phyloP scores from a whole-genome alignment of 78 protist genomes.

The Dictyostelium capitatum region DNA sequence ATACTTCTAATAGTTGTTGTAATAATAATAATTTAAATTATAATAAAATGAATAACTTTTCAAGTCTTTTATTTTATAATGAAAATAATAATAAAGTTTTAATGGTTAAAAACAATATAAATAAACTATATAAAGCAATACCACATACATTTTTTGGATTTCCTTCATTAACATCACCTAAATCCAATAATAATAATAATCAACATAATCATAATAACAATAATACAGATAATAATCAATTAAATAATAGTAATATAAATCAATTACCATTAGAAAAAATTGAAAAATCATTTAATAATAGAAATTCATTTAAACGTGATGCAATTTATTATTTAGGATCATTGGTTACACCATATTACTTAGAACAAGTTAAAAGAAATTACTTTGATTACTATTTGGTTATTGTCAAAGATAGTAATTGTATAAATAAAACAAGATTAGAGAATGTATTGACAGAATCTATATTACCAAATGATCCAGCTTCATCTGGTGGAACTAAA shows the following conservation, averaged over 20 bases:
- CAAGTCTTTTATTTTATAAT: neutral
- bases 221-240: neutral
- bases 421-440: neutral
- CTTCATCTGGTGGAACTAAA: neutral
- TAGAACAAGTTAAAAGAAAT: neutral
- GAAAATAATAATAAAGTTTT: slow-evolving; percentile 6
- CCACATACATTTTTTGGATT: slow-evolving; percentile 42
- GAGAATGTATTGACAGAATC: neutral
- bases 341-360: slow-evolving; percentile 40
- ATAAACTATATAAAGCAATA: slow-evolving; percentile 19
- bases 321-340: slow-evolving; percentile 17
- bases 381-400: slow-evolving; percentile 26
- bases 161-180: slow-evolving; percentile 25
- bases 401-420: neutral
- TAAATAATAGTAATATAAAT: neutral
- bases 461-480: neutral
- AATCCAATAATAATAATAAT: too few species aligned
- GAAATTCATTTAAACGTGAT: neutral
- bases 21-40: neutral
- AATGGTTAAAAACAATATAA: slow-evolving; percentile 11
- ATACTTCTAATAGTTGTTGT: neutral
- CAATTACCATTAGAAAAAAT: slow-evolving; percentile 21
- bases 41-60: slow-evolving; percentile 1
- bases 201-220: neutral
- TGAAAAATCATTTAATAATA: slow-evolving; percentile 10